phyloP scores from a whole-genome alignment of 257 asterid species.

The Eucommia ulmoides region DNA sequence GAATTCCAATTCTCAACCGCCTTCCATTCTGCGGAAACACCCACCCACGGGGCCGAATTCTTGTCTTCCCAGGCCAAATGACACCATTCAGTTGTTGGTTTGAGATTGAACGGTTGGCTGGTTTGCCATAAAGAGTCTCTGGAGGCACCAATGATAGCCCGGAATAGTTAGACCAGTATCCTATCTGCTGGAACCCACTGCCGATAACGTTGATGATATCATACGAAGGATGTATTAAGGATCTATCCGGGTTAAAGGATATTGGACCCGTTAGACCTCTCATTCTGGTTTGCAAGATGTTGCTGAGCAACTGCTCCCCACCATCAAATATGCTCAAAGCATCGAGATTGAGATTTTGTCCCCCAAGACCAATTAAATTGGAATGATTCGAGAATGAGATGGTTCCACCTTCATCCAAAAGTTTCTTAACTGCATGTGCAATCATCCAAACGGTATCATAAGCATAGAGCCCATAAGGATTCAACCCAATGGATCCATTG shows the following conservation, averaged over 20 bases:
- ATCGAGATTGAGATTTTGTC: slow-evolving; percentile 37
- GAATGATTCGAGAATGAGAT: slow-evolving; percentile 50
- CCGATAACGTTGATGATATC: slow-evolving; percentile 60
- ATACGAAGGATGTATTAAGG: slow-evolving; percentile 40
- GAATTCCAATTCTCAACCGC: slow-evolving; percentile 60
- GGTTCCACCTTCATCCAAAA: slow-evolving; percentile 41
- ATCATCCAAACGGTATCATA: slow-evolving; percentile 75
- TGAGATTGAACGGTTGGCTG: slow-evolving; percentile 46
- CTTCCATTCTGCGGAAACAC: slow-evolving; percentile 54
- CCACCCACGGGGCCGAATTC: slow-evolving; percentile 69
- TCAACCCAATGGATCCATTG: slow-evolving; percentile 51
- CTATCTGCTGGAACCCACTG: slow-evolving; percentile 39
- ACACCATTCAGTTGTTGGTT: slow-evolving; percentile 34
- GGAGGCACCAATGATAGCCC: slow-evolving; percentile 68
- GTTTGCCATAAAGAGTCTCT: slow-evolving; percentile 37
- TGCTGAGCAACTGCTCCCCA: slow-evolving; percentile 32
- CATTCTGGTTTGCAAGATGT: slow-evolving; percentile 40
- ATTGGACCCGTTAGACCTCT: slow-evolving; percentile 58
- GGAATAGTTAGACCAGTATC: slow-evolving; percentile 74
- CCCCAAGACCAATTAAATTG: slow-evolving; percentile 18
- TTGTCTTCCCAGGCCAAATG: slow-evolving; percentile 63
- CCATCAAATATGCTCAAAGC: slow-evolving; percentile 54
- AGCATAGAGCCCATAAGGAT: slow-evolving; percentile 54
- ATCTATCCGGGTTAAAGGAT: slow-evolving; percentile 38
- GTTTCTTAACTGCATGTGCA: slow-evolving; percentile 43